Percentiles rank a stretch among this genome's conserved stretches.
phyloP scores from a whole-genome alignment of 768 basidiomycete genomes.

The Candolleomyces efflorescens region DNA sequence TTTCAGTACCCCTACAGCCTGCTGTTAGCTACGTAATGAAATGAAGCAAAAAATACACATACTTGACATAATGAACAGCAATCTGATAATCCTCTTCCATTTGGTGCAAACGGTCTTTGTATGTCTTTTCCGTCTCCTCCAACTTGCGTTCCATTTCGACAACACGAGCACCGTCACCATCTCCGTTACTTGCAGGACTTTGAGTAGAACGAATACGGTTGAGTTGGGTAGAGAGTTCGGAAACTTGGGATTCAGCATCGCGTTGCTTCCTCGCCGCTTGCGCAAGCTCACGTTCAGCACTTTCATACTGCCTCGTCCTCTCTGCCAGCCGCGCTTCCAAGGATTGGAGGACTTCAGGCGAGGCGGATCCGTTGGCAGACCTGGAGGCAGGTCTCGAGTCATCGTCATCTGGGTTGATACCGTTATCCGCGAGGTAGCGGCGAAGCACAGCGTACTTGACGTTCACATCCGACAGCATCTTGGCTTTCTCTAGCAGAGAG shows the following conservation, averaged over 20 bases:
- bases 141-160: slow-evolving; percentile 74
- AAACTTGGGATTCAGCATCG: slow-evolving; percentile 70
- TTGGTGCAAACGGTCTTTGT: slow-evolving; percentile 78
- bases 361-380: slow-evolving; percentile 28
- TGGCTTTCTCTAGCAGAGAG: slow-evolving; percentile 56
- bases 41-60: slow-evolving; percentile 27
- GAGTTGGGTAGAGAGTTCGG: slow-evolving; percentile 59
- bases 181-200: slow-evolving; percentile 37
- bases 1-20: slow-evolving; percentile 80
- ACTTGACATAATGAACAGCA: slow-evolving; percentile 98
- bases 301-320: slow-evolving; percentile 65
- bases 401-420: slow-evolving; percentile 74
- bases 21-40: slow-evolving; percentile 12
- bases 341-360: slow-evolving; percentile 52
- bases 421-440: slow-evolving; percentile 85
- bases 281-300: slow-evolving; percentile 71
- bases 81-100: slow-evolving; percentile 95
- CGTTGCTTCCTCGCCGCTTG: slow-evolving; percentile 61
- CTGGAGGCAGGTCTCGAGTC: slow-evolving; percentile 46
- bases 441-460: slow-evolving; percentile 77
- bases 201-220: slow-evolving; percentile 60
- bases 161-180: slow-evolving; percentile 32
- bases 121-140: slow-evolving; percentile 72
- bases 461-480: slow-evolving; percentile 63
- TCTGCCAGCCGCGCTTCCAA: slow-evolving; percentile 79